Percentiles rank a stretch among this genome's conserved stretches.
Evolutionary conservation across 768 basidiomycete species (phyloP).

Genomic region (Boletellus ananas): DNA sequence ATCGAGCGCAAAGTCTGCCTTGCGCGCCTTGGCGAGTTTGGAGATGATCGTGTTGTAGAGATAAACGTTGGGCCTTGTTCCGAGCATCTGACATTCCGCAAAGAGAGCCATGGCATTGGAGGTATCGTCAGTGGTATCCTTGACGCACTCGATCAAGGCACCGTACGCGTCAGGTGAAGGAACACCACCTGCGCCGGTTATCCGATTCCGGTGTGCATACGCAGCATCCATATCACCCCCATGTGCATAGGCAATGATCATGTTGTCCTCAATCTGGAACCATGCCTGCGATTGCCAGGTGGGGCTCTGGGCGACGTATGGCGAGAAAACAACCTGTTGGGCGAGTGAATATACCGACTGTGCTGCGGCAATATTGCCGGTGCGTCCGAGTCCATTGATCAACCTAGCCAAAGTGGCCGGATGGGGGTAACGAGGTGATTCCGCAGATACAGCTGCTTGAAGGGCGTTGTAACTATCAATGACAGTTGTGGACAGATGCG

Average conservation of each 20-base stretch:
- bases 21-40: slow-evolving; percentile 90
- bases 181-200: slow-evolving; percentile 70
- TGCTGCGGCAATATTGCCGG: slow-evolving; percentile 56
- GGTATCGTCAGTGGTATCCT: slow-evolving; percentile 95
- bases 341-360: slow-evolving; percentile 63
- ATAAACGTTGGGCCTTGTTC: slow-evolving; percentile 77
- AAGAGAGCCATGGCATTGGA: slow-evolving; percentile 82
- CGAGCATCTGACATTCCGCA: slow-evolving; percentile 66
- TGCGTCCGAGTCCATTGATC: slow-evolving; percentile 66
- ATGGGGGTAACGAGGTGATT: slow-evolving; percentile 46
- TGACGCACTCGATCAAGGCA: slow-evolving; percentile 78
- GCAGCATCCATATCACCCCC: slow-evolving; percentile 76
- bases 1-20: slow-evolving; percentile 84
- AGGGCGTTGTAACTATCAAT: slow-evolving; percentile 48
- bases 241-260: slow-evolving; percentile 85
- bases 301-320: slow-evolving; percentile 38
- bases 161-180: slow-evolving; percentile 92
- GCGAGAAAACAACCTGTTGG: slow-evolving; percentile 52
- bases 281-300: slow-evolving; percentile 56
- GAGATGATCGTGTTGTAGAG: slow-evolving; percentile 98
- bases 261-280: slow-evolving; percentile 80
- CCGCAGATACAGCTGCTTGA: slow-evolving; percentile 36
- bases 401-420: slow-evolving; percentile 54
- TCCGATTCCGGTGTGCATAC: slow-evolving; percentile 72
- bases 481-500: slow-evolving; percentile 27